These are phyloP conservation scores for Cudoniella acicularis DNA, from an alignment of 495 filamentous ascomycete species.

Conservation along the genomic window DNA sequence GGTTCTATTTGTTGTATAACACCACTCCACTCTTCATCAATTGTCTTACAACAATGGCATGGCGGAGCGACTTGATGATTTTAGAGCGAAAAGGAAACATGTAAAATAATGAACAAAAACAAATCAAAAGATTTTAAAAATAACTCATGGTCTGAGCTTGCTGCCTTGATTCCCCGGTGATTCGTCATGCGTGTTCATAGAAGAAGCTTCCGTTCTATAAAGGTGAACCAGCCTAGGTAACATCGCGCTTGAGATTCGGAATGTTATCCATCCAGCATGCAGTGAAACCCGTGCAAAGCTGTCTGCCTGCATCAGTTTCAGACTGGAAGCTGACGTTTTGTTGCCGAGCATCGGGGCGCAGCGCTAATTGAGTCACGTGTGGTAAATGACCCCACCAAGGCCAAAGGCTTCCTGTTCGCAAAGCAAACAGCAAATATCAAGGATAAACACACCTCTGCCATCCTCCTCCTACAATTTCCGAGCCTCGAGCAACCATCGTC, in stretches of 20 bases:
- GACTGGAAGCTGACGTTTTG: neutral
- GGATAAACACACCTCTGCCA: slow-evolving; percentile 10
- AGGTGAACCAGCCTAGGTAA: too few relatives aligned
- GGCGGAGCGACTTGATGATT: slow-evolving; percentile 22
- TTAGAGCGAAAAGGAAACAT: slow-evolving; percentile 11
- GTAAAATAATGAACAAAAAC: slow-evolving; percentile 27
- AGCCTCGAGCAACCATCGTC: neutral
- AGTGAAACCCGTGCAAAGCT: too few relatives aligned
- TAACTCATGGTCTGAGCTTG: too few relatives aligned
- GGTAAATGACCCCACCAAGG: slow-evolving; percentile 14
- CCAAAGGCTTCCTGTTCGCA: slow-evolving; percentile 7
- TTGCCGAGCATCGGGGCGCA: neutral
- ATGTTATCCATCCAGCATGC: too few relatives aligned
- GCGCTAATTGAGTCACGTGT: slow-evolving; percentile 1
- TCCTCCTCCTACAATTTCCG: neutral
- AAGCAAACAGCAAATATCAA: slow-evolving; percentile 3
- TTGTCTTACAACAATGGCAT: slow-evolving; percentile 27
- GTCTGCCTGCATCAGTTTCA: neutral
- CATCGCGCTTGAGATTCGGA: too few relatives aligned
- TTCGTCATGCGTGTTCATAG: too few relatives aligned
- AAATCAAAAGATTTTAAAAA: slow-evolving; percentile 10
- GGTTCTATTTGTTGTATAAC: slow-evolving; percentile 25
- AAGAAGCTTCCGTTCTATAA: too few relatives aligned
- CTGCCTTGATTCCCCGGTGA: too few relatives aligned
- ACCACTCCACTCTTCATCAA: slow-evolving; percentile 26